Base-by-base conservation (phyloP, 208 protist genomes). In the Angomonas desouzai region DNA sequence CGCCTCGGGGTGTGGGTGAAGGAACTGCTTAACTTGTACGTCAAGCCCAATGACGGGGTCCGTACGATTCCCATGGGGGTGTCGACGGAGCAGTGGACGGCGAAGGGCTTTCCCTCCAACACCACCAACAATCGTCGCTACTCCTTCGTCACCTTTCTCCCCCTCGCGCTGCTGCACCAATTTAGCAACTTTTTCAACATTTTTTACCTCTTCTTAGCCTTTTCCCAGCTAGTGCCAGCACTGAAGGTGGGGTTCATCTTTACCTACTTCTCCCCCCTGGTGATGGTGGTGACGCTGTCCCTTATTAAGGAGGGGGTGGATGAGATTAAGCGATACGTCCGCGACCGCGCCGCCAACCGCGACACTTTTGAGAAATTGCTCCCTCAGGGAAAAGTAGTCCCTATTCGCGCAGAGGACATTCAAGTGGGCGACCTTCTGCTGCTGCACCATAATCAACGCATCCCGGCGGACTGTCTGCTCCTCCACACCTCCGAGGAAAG, bases 391-490 rank as follows among this genome's bases (percentile, higher is more conserved):
- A 61, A 74, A 23, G 49, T 81, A 2, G 51, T 70, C 7, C 10
- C 62, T 22, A 77, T 98, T 16, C 70, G 69, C 9, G 85, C 87
- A 7, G 74, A 79, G 1, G 79, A 97, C 58, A 91, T 99, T 30
- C 56, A 82, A n/a, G 97, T 99, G 6, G 97, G 98, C 2, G 79
- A 99, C 60, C 55, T 99, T 2, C 82, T 99, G 6, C 33, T 92
- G 2, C 71, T 99, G 10, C 85, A 95, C 34, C 83, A 85, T 11
- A 90, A 98, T 36, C 84, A 98, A 56, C 89, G 97, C 45, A 94
- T 99, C 10, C 97, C 98, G 4, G 96, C 97, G 0, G 98, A 99
- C 75, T 93, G 98, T 70, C 67, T 99, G 7, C 81, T 99, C 20
- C 65, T 99, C 3, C 86, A 93, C 68, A 99, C 98, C 7, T 94